Evolutionary conservation across 2,329 filamentous ascomycete genomes (phyloP).

Genomic region (Juglanconis oblonga): DNA sequence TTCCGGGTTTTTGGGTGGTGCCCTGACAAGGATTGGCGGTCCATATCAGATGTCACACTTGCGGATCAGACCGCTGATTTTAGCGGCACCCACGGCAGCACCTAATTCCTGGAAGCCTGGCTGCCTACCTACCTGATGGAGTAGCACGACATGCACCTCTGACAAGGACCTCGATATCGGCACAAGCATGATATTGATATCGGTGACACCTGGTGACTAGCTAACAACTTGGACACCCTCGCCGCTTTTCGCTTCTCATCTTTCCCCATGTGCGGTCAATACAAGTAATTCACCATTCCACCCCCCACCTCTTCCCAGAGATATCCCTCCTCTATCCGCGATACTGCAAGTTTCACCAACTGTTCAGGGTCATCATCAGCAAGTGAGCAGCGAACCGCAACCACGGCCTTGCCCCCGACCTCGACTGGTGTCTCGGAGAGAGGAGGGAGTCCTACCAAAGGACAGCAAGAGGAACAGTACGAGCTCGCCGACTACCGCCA

Average conservation of each 20-base stretch:
- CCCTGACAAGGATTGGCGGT: too few relatives aligned
- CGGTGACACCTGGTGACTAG: too few relatives aligned
- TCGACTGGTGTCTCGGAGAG: conserved; percentile 14
- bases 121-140: too few relatives aligned
- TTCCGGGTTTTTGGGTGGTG: too few relatives aligned
- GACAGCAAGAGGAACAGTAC: conserved; percentile 26
- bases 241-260: neutral
- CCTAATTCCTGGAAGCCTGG: too few relatives aligned
- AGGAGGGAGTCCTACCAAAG: conserved; percentile 10
- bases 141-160: too few relatives aligned
- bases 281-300: conserved; percentile 17
- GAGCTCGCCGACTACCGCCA: conserved; percentile 41
- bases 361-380: neutral
- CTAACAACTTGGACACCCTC: neutral
- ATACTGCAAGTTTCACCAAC: conserved; percentile 5
- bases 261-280: conserved; percentile 11
- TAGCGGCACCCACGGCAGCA: too few relatives aligned
- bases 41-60: too few relatives aligned
- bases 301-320: neutral
- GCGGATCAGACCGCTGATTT: too few relatives aligned
- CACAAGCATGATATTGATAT: too few relatives aligned
- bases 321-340: conserved; percentile 16
- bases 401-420: conserved; percentile 7
- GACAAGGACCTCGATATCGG: too few relatives aligned
- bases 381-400: neutral